Evolutionary conservation across 768 basidiomycete species (phyloP).

Genomic region (Lentinus brumalis): DNA sequence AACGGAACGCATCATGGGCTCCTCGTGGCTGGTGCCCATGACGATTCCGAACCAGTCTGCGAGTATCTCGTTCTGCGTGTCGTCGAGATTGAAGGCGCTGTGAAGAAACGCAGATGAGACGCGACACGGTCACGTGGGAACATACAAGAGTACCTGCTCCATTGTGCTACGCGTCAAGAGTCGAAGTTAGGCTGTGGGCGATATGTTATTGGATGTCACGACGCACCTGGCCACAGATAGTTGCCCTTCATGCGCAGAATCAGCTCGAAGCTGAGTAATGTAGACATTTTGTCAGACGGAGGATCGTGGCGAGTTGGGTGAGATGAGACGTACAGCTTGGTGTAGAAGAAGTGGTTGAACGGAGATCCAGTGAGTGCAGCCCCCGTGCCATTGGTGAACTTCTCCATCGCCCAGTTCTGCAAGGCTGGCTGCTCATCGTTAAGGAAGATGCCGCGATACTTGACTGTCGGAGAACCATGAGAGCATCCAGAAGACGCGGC

Average conservation of each 20-base stretch:
- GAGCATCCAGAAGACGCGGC: constrained; percentile 41
- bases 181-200: neutral
- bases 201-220: neutral
- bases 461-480: constrained; percentile 67
- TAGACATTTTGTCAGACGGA: neutral
- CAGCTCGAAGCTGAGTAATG: constrained; percentile 56
- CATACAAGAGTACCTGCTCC: constrained; percentile 36
- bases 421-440: constrained; percentile 78
- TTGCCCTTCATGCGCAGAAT: constrained; percentile 69
- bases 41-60: constrained; percentile 69
- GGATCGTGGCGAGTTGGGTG: too few relatives aligned
- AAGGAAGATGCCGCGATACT: constrained; percentile 72
- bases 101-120: neutral
- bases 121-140: neutral
- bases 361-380: constrained; percentile 50
- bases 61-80: constrained; percentile 58
- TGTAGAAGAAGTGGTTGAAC: constrained; percentile 65
- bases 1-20: constrained; percentile 74
- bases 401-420: constrained; percentile 70
- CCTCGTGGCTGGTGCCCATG: constrained; percentile 76
- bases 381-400: constrained; percentile 67
- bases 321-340: constrained; percentile 46
- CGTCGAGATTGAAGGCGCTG: constrained; percentile 57
- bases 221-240: constrained; percentile 63
- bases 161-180: constrained; percentile 23